Evolutionary conservation across 192 early-diverging fungal genomes (phyloP), one percentile per base, ranked within the genome.

Genomic region (Podila clonocystis): DNA sequence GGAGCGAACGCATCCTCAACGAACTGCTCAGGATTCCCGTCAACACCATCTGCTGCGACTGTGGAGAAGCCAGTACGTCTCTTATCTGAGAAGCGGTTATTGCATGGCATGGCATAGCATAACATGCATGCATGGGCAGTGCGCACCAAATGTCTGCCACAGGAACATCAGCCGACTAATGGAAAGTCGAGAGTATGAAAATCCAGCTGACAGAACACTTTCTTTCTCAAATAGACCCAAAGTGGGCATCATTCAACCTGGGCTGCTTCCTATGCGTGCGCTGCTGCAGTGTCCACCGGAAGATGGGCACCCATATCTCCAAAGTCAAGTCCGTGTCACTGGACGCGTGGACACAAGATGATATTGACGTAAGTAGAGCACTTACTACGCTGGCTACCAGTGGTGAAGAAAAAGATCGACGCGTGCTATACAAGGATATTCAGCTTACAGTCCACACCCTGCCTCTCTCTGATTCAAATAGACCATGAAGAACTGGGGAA

Each of bases 241-340:
- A 92, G 57, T 95, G 94, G 94, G 90, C 94, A 34, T 96, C 95
- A 4, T 94, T 93, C 91, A 96, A 95, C 76, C 76, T 98, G 48
- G 96, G 97, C 6, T 86, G 96, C 49, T 97, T 99, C 72, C 76
- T 99, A 45, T 99, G 97, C 85, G 97, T 98, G 31, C 88, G 96
- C 6, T 99, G 97, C 83, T 92, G 87, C 58, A 89, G 93, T 41
- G 75, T 94, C 38, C 94, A 95, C 67, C 83, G 94, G 36, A 93
- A 91, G 72, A 86, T 97, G 73, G 95, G 96, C 45, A 97, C 95
- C 0, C 95, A 96, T 59, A 94, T 99, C 34, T 92, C 94, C 33
- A 94, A 93, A 74, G 95, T 99, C 62, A 97, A 97, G 83, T 96
- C 94, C 8, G 89, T 95, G 36, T 91, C 87, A 28, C 85, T 97